phyloP scores from a whole-genome alignment of 345 rosid species.

The Euphorbia lathyris region DNA sequence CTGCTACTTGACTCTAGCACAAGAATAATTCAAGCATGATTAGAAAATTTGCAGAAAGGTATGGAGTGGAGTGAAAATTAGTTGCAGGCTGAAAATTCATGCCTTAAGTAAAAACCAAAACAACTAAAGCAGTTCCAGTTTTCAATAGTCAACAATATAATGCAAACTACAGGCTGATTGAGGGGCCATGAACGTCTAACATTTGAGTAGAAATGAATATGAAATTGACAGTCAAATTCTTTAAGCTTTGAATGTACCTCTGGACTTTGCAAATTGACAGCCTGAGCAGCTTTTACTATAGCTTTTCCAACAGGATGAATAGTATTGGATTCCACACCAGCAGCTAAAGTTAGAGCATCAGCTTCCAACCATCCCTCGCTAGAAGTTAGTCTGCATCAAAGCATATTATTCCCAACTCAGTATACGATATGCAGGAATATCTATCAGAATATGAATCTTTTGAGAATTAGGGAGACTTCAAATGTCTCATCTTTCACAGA shows the following conservation, averaged over 20 bases:
- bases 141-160: background rate
- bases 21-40: conserved; percentile 20
- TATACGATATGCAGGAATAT: conserved; percentile 2
- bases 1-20: conserved; percentile 81
- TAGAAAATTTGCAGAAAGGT: conserved; percentile 1
- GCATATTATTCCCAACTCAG: conserved; percentile 7
- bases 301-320: conserved; percentile 96
- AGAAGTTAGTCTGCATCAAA: conserved; percentile 46
- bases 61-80: conserved; percentile 4
- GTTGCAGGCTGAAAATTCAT: background rate
- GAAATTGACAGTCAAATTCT: background rate
- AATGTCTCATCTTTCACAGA: background rate
- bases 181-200: background rate
- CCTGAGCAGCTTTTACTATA: too few species aligned
- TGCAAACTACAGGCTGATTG: background rate
- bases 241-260: too few species aligned
- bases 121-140: background rate
- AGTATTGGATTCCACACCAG: conserved; percentile 92
- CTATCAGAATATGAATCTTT: background rate
- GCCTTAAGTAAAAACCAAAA: background rate
- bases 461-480: background rate
- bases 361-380: conserved; percentile 46
- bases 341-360: conserved; percentile 80
- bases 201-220: background rate
- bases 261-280: too few species aligned